Evolutionary conservation across 2,329 filamentous ascomycete genomes (phyloP).

Genomic region (Blastomyces silverae): DNA sequence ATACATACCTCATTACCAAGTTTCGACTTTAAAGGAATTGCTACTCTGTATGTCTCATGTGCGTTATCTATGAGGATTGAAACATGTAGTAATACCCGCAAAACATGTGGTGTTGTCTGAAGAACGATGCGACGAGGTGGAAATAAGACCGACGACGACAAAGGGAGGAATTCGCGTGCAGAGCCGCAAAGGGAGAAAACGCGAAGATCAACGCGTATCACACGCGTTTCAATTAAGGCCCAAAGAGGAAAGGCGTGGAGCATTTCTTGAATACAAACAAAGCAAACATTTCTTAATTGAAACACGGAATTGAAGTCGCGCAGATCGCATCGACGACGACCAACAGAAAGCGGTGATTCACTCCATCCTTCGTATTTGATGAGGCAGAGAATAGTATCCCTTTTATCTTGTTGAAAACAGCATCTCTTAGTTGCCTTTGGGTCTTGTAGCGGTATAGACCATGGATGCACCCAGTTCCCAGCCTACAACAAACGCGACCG

Average conservation of each 20-base stretch:
- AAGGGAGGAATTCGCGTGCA: conserved; percentile 6
- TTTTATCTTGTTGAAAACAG: background rate
- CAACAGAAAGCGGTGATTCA: background rate
- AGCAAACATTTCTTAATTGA: conserved; percentile 23
- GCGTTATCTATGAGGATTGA: background rate
- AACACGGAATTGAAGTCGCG: background rate
- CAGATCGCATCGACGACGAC: background rate
- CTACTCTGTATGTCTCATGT: background rate
- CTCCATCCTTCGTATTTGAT: background rate
- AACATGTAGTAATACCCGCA: background rate
- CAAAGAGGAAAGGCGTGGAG: conserved; percentile 22
- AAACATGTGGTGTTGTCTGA: background rate
- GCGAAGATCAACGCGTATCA: conserved; percentile 10
- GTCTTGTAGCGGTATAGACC: background rate
- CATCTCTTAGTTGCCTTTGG: background rate
- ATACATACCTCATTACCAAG: conserved; percentile 29
- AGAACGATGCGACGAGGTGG: background rate
- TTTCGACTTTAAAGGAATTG: background rate
- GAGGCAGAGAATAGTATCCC: background rate
- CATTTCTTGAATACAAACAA: conserved; percentile 22
- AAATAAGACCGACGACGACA: background rate
- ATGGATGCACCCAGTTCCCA: conserved; percentile 14
- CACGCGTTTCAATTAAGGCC: conserved; percentile 33
- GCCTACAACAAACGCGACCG: background rate
- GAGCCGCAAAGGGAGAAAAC: background rate